A percentile compares a stretch with the other conserved stretches of the same genome.
phyloP scores from a whole-genome alignment of 2,329 filamentous ascomycete species.

The Fusarium verrucosum region DNA sequence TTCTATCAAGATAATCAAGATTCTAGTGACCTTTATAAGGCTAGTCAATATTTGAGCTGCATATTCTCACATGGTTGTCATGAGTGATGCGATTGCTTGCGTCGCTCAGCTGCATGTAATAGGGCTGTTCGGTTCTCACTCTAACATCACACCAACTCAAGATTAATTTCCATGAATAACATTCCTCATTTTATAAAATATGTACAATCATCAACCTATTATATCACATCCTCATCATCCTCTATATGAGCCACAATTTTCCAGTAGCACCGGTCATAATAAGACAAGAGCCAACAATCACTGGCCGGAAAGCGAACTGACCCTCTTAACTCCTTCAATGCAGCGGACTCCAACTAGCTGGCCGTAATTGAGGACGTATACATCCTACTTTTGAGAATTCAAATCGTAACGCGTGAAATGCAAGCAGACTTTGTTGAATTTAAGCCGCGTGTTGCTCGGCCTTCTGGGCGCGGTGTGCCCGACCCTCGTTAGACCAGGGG shows the following conservation, averaged over 20 bases:
- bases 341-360: not conserved
- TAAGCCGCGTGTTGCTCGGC: constrained; percentile 42
- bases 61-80: not conserved
- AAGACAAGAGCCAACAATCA: constrained; percentile 7
- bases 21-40: not conserved
- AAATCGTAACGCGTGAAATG: constrained; percentile 36
- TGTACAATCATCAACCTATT: constrained; percentile 30
- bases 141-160: no score
- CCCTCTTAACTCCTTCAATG: constrained; percentile 19
- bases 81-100: not conserved
- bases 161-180: not conserved
- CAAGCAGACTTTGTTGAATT: constrained; percentile 9
- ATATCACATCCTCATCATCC: constrained; percentile 17
- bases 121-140: no score
- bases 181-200: constrained; percentile 23
- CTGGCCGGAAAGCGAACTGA: constrained; percentile 11
- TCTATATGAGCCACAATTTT: constrained; percentile 14
- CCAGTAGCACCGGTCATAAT: not conserved
- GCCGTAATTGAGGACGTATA: not conserved
- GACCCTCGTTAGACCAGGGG: constrained; percentile 87
- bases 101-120: not conserved
- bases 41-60: not conserved
- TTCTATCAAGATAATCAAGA: not conserved
- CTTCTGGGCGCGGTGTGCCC: constrained; percentile 63
- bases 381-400: constrained; percentile 23